A percentile compares a stretch with the other conserved stretches of the same genome.
These are phyloP conservation scores for Penicillium sp. DNA, from an alignment of 2,329 filamentous ascomycete genomes.

Conservation along the genomic window DNA sequence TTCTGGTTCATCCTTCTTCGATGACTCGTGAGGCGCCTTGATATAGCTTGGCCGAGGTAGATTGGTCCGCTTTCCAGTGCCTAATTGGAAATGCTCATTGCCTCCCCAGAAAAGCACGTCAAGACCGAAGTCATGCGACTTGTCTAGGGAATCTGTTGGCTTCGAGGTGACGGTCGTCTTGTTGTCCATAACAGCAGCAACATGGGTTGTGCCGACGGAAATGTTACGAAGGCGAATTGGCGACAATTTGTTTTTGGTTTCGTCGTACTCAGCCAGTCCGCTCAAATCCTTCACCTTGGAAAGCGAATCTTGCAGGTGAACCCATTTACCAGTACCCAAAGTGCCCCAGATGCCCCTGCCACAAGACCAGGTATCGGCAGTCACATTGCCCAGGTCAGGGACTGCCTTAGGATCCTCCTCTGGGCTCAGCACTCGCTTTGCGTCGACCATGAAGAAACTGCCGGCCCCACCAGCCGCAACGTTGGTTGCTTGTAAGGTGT, in stretches of 20 bases:
- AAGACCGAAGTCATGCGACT: slow-evolving; percentile 79
- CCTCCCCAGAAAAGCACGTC: slow-evolving; percentile 94
- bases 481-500: slow-evolving; percentile 68
- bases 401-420: slow-evolving; percentile 45
- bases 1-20: slow-evolving; percentile 63
- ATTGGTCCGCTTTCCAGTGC: slow-evolving; percentile 87
- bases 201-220: slow-evolving; percentile 77
- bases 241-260: slow-evolving; percentile 64
- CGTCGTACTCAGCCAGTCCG: slow-evolving; percentile 84
- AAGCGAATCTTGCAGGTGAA: slow-evolving; percentile 76
- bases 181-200: slow-evolving; percentile 80
- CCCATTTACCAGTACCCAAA: slow-evolving; percentile 85
- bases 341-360: slow-evolving; percentile 83
- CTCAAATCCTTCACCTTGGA: slow-evolving; percentile 82
- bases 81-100: slow-evolving; percentile 91
- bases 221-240: slow-evolving; percentile 78
- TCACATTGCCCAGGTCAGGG: slow-evolving; percentile 57
- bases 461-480: slow-evolving; percentile 85
- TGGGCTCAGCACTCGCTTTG: slow-evolving; percentile 59
- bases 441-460: slow-evolving; percentile 85
- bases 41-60: slow-evolving; percentile 75
- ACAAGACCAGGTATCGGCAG: slow-evolving; percentile 81
- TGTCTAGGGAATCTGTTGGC: slow-evolving; percentile 59
- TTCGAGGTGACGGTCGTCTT: slow-evolving; percentile 65
- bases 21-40: slow-evolving; percentile 67